Evolutionary conservation across 768 basidiomycete genomes (phyloP), one percentile per base, ranked within the genome.

Genomic region (Austroboletus festivus): DNA sequence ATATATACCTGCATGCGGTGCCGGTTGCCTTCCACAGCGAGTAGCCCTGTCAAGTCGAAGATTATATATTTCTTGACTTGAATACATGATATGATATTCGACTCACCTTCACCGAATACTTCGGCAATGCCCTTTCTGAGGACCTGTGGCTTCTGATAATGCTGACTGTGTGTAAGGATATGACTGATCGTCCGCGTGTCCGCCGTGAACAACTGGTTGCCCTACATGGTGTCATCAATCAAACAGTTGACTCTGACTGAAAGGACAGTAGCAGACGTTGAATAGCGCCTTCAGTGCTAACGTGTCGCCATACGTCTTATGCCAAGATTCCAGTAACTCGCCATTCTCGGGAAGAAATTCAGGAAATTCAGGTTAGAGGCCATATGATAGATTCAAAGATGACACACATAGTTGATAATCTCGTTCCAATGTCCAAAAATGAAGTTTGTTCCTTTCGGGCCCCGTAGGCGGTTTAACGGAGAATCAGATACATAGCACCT

Each of bases 111-210:
- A 2, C 42, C 50, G 10, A 52, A 15, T 4, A 35, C 11, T 33
- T 35, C 26, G 24, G 50, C 11, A 11, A 52, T 16, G 20, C 15
- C 6, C 22, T 44, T 47, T 21, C 46, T 37, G 13, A 38, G 15
- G 16, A 37, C 45, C 5, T 38, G 5, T 3, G 50, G 38, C 26
- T 38, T 50, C 42, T 53, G 34, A 16, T 45, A 53, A 33, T 46
- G 44, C 33, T 70, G 58, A 26, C 67, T 68, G 46, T 85, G 80
- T 4, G 42, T 47, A 15, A 90, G 68, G 41, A 91, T 68, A 52
- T 89, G 80, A 39, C 76, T 74, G 37, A 89, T 44, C 0, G 85
- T 85, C 19, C 77, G 77, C 0, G 77, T 70, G 60, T 89, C 88
- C 46, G 72, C 67, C 0, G 82, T 85, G 56, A 73, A 77, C 15